phyloP scores from a whole-genome alignment of 2,329 filamentous ascomycete species.

The Pestalotiopsis sp. region DNA sequence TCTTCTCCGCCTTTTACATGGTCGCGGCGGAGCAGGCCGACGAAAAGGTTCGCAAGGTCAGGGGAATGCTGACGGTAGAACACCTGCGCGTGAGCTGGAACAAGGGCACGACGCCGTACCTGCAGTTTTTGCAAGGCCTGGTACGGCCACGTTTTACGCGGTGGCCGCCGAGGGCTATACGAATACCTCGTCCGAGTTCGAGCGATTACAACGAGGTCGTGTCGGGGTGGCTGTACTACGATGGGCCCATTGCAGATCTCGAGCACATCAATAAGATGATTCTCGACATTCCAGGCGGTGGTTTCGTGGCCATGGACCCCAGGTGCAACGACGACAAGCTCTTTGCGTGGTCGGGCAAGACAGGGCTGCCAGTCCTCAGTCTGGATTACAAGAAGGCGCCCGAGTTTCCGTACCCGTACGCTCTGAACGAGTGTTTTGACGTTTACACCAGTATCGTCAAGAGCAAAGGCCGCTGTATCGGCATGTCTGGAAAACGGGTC shows the following conservation, averaged over 20 bases:
- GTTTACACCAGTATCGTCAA: slow-evolving; percentile 76
- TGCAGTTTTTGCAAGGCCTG: slow-evolving; percentile 72
- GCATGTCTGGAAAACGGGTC: slow-evolving; percentile 65
- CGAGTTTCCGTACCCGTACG: slow-evolving; percentile 83
- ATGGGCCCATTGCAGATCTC: slow-evolving; percentile 80
- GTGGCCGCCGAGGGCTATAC: slow-evolving; percentile 79
- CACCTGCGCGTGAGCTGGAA: slow-evolving; percentile 95
- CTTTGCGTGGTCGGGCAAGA: slow-evolving; percentile 87
- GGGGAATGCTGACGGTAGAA: slow-evolving; percentile 84
- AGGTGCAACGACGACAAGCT: slow-evolving; percentile 92
- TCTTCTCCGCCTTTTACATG: slow-evolving; percentile 89
- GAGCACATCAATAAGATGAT: slow-evolving; percentile 78
- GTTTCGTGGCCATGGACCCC: slow-evolving; percentile 97
- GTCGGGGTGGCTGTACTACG: slow-evolving; percentile 89
- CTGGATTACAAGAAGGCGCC: slow-evolving; percentile 90
- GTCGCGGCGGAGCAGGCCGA: slow-evolving; percentile 92
- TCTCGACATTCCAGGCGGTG: slow-evolving; percentile 89
- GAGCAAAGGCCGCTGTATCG: slow-evolving; percentile 75
- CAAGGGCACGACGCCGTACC: slow-evolving; percentile 86
- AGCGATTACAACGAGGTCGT: slow-evolving; percentile 86
- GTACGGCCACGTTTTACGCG: slow-evolving; percentile 78
- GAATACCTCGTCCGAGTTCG: slow-evolving; percentile 77
- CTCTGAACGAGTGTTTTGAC: slow-evolving; percentile 85
- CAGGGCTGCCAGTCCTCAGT: slow-evolving; percentile 85
- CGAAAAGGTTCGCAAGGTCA: slow-evolving; percentile 91